A percentile compares a stretch with the other conserved stretches of the same genome.
These are phyloP conservation scores for Entomortierella lignicola DNA, from an alignment of 192 early-diverging fungal genomes.

Conservation along the genomic window DNA sequence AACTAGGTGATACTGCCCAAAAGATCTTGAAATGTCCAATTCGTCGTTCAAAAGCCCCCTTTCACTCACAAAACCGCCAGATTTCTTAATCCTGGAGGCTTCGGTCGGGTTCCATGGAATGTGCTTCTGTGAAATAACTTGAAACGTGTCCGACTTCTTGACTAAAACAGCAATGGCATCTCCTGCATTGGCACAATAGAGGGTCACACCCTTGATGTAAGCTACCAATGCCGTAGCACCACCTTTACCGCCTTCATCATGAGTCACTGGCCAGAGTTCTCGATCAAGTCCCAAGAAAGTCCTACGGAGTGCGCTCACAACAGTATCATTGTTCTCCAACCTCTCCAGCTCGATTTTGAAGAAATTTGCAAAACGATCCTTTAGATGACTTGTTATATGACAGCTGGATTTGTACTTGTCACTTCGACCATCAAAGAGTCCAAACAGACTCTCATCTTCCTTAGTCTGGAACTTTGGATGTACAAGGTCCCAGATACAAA, in stretches of 20 bases:
- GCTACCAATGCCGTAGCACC: conserved; percentile 87
- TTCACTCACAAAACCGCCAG: conserved; percentile 85
- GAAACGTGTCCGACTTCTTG: conserved; percentile 72
- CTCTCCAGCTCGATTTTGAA: conserved; percentile 83
- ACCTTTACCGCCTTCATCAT: conserved; percentile 57
- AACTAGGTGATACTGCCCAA: conserved; percentile 88
- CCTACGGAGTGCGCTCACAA: conserved; percentile 79
- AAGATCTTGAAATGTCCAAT: conserved; percentile 79
- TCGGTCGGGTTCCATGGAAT: conserved; percentile 76
- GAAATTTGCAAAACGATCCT: conserved; percentile 73
- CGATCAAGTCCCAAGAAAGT: conserved; percentile 87
- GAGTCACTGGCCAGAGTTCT: conserved; percentile 63
- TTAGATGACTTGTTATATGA: conserved; percentile 73
- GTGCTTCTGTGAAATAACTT: conserved; percentile 79
- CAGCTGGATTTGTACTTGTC: conserved; percentile 59
- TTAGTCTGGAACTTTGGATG: conserved; percentile 83
- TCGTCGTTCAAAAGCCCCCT: conserved; percentile 80
- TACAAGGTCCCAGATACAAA: conserved; percentile 89
- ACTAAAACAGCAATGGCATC: conserved; percentile 86
- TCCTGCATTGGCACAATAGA: conserved; percentile 90
- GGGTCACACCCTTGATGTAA: conserved; percentile 78
- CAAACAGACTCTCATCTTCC: conserved; percentile 93
- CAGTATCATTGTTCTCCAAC: conserved; percentile 66
- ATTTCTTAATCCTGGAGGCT: conserved; percentile 78
- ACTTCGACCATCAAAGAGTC: conserved; percentile 82